These are phyloP conservation scores for Aspergillus jensenii DNA, from an alignment of 2,329 filamentous ascomycete species.

Conservation along the genomic window DNA sequence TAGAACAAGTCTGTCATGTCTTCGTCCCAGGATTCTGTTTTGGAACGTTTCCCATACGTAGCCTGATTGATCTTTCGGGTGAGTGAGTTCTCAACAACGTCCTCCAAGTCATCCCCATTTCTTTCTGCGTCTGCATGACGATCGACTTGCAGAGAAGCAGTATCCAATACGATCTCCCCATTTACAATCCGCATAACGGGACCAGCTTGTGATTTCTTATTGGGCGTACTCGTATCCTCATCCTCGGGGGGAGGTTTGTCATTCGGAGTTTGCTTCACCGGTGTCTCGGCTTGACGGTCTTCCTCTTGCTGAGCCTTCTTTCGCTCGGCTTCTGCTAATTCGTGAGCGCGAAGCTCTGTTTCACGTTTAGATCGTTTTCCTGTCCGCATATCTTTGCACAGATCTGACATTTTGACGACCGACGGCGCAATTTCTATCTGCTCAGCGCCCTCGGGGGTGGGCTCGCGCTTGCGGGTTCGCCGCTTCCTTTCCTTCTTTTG, in stretches of 20 bases:
- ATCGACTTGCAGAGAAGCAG: conserved; percentile 54
- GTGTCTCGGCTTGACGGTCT: conserved; percentile 16
- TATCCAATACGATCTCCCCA: conserved; percentile 57
- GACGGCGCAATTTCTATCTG: conserved; percentile 53
- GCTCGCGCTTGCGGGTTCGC: conserved; percentile 36
- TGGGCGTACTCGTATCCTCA: conserved; percentile 17
- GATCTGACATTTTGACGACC: conserved; percentile 57
- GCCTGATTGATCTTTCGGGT: conserved; percentile 48
- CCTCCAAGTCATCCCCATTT: conserved; percentile 47
- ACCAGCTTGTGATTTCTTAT: conserved; percentile 35
- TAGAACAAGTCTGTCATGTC: conserved; percentile 63
- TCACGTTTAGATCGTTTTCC: conserved; percentile 60
- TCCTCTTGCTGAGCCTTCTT: conserved; percentile 41
- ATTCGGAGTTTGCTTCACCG: conserved; percentile 29
- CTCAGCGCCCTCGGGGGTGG: conserved; percentile 51
- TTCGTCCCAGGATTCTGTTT: conserved; percentile 56
- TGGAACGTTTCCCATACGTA: conserved; percentile 51
- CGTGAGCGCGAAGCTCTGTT: conserved; percentile 56
- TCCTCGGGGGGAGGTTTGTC: conserved; percentile 22
- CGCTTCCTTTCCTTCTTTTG: conserved; percentile 24
- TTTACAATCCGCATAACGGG: conserved; percentile 56
- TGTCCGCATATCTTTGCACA: conserved; percentile 54
- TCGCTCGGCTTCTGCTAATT: conserved; percentile 54
- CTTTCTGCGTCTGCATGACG: conserved; percentile 53
- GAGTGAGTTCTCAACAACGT: conserved; percentile 47